Evolutionary conservation across 1,284 basidiomycete species (phyloP).

Genomic region (Puccinia polysora): DNA sequence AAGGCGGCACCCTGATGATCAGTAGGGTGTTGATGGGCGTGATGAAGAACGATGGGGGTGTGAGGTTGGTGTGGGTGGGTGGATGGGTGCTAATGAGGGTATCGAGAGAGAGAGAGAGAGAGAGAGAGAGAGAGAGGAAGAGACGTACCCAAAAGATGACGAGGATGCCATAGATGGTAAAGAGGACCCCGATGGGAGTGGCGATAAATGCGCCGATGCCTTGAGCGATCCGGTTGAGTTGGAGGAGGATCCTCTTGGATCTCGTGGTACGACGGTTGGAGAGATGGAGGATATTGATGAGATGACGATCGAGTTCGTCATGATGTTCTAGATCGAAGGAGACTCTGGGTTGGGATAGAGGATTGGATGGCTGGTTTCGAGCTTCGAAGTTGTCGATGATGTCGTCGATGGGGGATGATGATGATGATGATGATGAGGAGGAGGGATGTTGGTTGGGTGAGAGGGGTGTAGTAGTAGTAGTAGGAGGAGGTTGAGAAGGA

Average conservation of each 20-base stretch:
- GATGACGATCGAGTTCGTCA: constrained; percentile 8
- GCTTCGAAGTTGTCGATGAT: too few relatives aligned
- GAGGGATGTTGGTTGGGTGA: not conserved
- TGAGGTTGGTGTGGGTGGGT: not conserved
- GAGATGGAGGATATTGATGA: constrained; percentile 1
- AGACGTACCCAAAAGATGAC: constrained; percentile 40
- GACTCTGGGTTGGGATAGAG: too few relatives aligned
- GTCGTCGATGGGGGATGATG: not conserved
- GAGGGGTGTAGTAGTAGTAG: not conserved
- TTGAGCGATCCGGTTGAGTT: constrained; percentile 1
- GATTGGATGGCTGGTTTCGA: too few relatives aligned
- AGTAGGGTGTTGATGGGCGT: not conserved
- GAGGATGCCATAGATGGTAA: constrained; percentile 34
- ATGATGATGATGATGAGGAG: not conserved
- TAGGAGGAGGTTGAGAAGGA: not conserved
- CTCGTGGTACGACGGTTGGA: too few relatives aligned
- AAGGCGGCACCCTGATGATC: constrained; percentile 21
- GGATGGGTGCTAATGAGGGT: too few relatives aligned
- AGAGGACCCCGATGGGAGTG: constrained; percentile 35
- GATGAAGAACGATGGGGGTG: not conserved
- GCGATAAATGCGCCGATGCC: constrained; percentile 11
- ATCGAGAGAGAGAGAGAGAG: too few relatives aligned
- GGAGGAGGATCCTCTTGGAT: not conserved
- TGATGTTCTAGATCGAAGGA: not conserved
- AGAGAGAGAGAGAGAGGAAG: not conserved